Conservation (phyloP, 1,139 yeast genomes). For the Sugiyamaella xylanicola region DNA sequence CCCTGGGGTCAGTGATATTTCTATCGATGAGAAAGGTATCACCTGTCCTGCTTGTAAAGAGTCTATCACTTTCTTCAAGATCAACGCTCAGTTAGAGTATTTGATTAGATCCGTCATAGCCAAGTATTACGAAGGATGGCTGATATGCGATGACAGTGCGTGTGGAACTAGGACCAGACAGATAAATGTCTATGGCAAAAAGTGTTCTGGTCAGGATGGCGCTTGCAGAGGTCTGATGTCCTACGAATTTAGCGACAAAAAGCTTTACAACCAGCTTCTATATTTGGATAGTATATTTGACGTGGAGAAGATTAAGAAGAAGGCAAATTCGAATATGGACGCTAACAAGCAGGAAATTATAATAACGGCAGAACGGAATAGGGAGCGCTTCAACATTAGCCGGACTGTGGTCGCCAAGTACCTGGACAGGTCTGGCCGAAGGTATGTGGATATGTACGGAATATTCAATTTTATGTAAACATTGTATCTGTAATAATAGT, state of each 20-base stretch:
- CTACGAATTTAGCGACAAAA: slow-evolving; percentile 75
- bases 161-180: slow-evolving; percentile 85
- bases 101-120: slow-evolving; percentile 71
- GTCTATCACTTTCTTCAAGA: slow-evolving; percentile 53
- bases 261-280: slow-evolving; percentile 81
- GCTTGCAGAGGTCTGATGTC: slow-evolving; percentile 83
- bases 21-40: slow-evolving; percentile 39
- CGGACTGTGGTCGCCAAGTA: slow-evolving; percentile 72
- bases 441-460: slow-evolving; percentile 84
- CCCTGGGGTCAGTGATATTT: slow-evolving; percentile 20
- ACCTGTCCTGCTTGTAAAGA: slow-evolving; percentile 61
- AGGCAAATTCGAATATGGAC: slow-evolving; percentile 28
- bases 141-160: slow-evolving; percentile 78
- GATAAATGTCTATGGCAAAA: slow-evolving; percentile 82
- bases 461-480: slow-evolving; percentile 51
- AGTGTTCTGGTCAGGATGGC: slow-evolving; percentile 73
- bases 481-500: neutral
- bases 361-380: slow-evolving; percentile 80
- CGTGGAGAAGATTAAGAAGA: slow-evolving; percentile 71
- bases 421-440: slow-evolving; percentile 79
- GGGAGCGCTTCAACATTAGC: slow-evolving; percentile 59
- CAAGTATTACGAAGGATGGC: slow-evolving; percentile 81
- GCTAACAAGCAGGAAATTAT: slow-evolving; percentile 49
- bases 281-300: slow-evolving; percentile 81
- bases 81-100: slow-evolving; percentile 73